These are phyloP conservation scores for Neofusicoccum sp. DNA, from an alignment of 2,329 filamentous ascomycete species.

Conservation along the genomic window DNA sequence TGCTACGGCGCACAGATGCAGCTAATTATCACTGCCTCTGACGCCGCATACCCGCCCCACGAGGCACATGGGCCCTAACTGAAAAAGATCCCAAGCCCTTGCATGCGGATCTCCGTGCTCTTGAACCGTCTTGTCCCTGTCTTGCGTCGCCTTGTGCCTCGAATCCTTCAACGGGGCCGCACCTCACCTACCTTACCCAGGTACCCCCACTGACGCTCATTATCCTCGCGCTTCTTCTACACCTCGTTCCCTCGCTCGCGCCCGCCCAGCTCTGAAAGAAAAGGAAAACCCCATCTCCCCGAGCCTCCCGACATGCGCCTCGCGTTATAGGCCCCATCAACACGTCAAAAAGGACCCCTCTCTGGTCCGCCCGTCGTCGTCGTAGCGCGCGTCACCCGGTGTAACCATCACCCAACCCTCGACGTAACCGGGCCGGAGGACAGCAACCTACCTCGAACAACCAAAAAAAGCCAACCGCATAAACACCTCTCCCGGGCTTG, in stretches of 20 bases:
- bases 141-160: slow-evolving; percentile 14
- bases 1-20: neutral
- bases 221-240: neutral
- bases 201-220: neutral
- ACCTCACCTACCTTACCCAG: neutral
- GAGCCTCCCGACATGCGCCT: slow-evolving; percentile 4
- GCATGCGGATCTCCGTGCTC: neutral
- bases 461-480: neutral
- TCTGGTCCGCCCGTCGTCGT: neutral
- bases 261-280: neutral
- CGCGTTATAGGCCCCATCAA: neutral
- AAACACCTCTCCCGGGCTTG: neutral
- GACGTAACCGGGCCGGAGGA: neutral
- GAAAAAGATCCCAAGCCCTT: neutral
- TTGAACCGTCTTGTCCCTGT: neutral
- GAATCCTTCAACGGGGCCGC: neutral
- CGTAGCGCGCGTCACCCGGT: neutral
- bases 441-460: neutral
- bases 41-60: slow-evolving; percentile 2
- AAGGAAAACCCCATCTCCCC: neutral
- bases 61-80: neutral
- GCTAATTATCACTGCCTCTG: slow-evolving; percentile 1
- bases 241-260: neutral
- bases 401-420: neutral
- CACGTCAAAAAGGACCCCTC: neutral